Conservation (phyloP, 2,329 filamentous ascomycete species). For the Hymenoscyphus scutula region DNA sequence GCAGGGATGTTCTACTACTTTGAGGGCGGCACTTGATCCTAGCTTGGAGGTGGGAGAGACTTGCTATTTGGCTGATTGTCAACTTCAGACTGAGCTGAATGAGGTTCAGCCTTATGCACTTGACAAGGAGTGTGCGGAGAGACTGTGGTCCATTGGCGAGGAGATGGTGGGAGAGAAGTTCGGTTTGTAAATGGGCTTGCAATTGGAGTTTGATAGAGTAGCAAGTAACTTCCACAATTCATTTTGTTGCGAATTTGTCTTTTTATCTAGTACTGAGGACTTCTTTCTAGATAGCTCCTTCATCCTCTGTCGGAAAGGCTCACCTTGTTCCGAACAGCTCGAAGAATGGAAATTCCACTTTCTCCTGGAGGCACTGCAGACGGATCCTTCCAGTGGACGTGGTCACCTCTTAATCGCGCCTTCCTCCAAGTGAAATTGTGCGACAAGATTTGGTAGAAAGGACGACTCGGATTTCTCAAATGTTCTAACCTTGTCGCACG, state of each 20-base stretch:
- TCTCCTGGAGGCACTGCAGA: too few relatives aligned
- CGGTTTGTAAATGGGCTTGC: not conserved
- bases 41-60: slow-evolving; percentile 24
- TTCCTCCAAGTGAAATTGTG: too few relatives aligned
- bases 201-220: not conserved
- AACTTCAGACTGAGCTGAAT: not conserved
- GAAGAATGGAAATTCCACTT: too few relatives aligned
- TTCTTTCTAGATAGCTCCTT: too few relatives aligned
- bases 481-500: too few relatives aligned
- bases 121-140: slow-evolving; percentile 37
- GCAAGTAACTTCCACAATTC: not conserved
- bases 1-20: slow-evolving; percentile 33
- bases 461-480: too few relatives aligned
- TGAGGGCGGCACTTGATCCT: slow-evolving; percentile 42
- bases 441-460: too few relatives aligned
- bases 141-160: slow-evolving; percentile 46
- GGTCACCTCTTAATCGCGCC: too few relatives aligned
- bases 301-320: too few relatives aligned
- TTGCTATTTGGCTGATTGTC: slow-evolving; percentile 16
- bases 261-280: too few relatives aligned
- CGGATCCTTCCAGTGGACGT: too few relatives aligned
- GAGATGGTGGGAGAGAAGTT: slow-evolving; percentile 45
- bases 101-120: slow-evolving; percentile 12
- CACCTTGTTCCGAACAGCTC: too few relatives aligned
- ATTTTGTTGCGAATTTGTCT: not conserved